A percentile compares a stretch with the other conserved stretches of the same genome.
These are phyloP conservation scores for Cymbopogon flexuosus DNA, from an alignment of 202 grass and related monocot genomes.

Conservation along the genomic window DNA sequence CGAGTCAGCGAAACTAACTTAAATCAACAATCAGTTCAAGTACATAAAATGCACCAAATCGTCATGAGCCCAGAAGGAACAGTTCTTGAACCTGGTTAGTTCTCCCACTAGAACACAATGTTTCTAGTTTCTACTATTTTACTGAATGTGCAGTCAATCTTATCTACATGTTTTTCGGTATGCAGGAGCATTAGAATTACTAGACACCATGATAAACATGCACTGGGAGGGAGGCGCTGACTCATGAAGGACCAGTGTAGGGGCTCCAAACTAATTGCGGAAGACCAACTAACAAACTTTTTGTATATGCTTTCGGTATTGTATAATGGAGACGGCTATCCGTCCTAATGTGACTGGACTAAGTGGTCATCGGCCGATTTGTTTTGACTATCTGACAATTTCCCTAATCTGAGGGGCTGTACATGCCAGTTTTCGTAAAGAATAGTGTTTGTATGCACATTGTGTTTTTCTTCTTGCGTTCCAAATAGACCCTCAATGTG, in stretches of 20 bases:
- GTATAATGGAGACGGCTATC: constrained; percentile 40
- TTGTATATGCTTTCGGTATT: constrained; percentile 44
- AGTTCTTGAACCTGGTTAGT: constrained; percentile 16
- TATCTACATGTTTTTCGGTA: neutral
- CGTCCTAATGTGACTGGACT: constrained; percentile 2
- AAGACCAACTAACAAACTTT: constrained; percentile 18
- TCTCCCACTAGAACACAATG: neutral
- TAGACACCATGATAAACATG: neutral
- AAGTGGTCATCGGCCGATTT: constrained; percentile 4
- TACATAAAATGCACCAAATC: constrained; percentile 17
- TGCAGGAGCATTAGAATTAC: constrained; percentile 14
- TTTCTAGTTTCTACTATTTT: neutral
- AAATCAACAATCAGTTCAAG: constrained; percentile 18
- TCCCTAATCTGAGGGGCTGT: neutral
- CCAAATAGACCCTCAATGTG: too few species aligned
- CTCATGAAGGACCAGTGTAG: neutral
- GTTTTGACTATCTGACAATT: constrained; percentile 20
- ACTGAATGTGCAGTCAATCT: neutral
- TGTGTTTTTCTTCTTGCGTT: too few species aligned
- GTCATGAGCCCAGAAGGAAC: neutral
- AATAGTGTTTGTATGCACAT: neutral
- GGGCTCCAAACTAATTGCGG: constrained; percentile 18
- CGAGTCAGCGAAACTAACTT: constrained; percentile 16
- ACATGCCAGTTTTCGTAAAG: constrained; percentile 35
- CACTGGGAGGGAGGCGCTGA: constrained; percentile 1